These are phyloP conservation scores for Ophiostoma sp. DNA, from an alignment of 2,329 filamentous ascomycete genomes.

Conservation along the genomic window DNA sequence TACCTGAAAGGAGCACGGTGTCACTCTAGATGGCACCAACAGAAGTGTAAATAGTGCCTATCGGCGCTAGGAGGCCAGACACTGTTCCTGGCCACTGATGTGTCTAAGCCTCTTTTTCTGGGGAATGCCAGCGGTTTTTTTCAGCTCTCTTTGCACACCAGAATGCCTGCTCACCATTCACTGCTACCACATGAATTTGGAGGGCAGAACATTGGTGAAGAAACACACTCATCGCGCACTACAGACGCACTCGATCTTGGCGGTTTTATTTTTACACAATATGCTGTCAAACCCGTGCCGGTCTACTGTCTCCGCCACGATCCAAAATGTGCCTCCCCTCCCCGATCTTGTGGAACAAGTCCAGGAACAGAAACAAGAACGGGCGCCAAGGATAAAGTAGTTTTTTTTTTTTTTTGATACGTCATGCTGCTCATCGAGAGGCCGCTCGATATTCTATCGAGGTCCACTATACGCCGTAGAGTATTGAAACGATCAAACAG, in stretches of 20 bases:
- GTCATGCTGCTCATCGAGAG: background rate
- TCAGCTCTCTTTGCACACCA: conserved; percentile 24
- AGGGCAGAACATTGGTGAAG: background rate
- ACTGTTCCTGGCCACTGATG: background rate
- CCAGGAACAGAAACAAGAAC: background rate
- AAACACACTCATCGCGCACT: background rate
- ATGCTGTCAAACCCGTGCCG: background rate
- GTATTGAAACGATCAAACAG: background rate
- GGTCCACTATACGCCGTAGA: too few relatives aligned
- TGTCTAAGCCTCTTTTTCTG: conserved; percentile 25
- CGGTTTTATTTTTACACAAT: background rate
- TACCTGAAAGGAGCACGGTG: background rate
- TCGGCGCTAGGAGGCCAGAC: background rate
- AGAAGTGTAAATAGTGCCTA: conserved; percentile 1
- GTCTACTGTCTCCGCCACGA: background rate
- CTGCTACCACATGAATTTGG: background rate
- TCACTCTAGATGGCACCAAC: background rate
- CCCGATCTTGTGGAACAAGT: background rate
- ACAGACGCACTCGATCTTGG: background rate
- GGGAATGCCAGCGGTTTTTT: conserved; percentile 12
- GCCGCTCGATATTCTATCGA: background rate
- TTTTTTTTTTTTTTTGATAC: background rate
- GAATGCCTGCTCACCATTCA: background rate
- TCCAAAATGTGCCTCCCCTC: background rate
- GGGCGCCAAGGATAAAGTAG: background rate